Evolutionary conservation across 2,329 filamentous ascomycete genomes (phyloP), one percentile per base, ranked within the genome.

Genomic region (Harringtonia aguacate): DNA sequence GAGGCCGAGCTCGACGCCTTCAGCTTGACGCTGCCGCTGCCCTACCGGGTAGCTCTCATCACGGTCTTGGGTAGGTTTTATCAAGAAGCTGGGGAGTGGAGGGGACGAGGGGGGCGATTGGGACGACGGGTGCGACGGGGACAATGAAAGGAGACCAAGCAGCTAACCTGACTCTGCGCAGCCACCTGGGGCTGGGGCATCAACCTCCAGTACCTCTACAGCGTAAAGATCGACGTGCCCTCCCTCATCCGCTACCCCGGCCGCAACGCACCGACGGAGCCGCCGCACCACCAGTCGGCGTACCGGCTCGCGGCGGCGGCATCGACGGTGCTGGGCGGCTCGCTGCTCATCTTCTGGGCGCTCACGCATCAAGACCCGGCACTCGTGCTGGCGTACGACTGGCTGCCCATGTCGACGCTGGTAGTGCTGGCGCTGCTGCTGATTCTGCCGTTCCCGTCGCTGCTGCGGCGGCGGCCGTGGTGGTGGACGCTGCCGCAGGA

Each of bases 21-120:
- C 72, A 89, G 85, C 73, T 71, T 86, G 59, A 73, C 84, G 50
- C 81, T 97, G 52, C 92, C 90, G 42, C 72, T 97, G 48, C 90
- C 92, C 36, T 95, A 90, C 62, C 82, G 90, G 53, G 79, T 95
- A 47, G 86, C 87, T 48, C 76, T 94, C 53, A 83, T 95, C 55
- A 68, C 92, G 50, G 83, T 94, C 43, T 68, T 94, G 51, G 90
- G 88, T 94, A 70, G 51, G 73, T n/a, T n/a, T n/a, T n/a, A n/a
- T n/a, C n/a, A n/a, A n/a, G n/a, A n/a, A n/a, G n/a, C n/a, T n/a
- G n/a, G n/a, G n/a, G n/a, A n/a, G n/a, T n/a, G n/a, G n/a, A n/a
- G n/a, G n/a, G n/a, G n/a, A n/a, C n/a, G n/a, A n/a, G n/a, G n/a
- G n/a, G n/a, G n/a, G n/a, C n/a, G n/a, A n/a, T n/a, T n/a, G n/a